Percentiles rank a stretch among this genome's conserved stretches.
Conservation (phyloP, 2,329 filamentous ascomycete species). For the Fonsecaea nubica region DNA sequence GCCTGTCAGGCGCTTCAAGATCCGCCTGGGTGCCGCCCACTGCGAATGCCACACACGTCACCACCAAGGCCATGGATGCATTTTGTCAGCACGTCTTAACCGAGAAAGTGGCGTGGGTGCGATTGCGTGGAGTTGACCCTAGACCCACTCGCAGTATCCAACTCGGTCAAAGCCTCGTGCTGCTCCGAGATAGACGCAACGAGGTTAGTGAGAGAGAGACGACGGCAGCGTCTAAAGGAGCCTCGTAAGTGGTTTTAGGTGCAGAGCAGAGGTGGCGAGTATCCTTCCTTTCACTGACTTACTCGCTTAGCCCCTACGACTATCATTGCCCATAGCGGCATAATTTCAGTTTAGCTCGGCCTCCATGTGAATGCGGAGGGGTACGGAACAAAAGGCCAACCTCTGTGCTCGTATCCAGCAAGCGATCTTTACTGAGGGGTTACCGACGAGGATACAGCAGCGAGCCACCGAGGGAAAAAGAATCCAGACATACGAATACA, state of each 20-base stretch:
- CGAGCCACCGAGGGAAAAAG: not conserved
- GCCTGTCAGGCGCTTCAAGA: conserved; percentile 6
- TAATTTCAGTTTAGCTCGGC: not conserved
- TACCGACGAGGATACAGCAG: not conserved
- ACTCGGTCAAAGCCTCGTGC: conserved; percentile 1
- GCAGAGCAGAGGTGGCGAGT: not conserved
- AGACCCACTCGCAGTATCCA: not conserved
- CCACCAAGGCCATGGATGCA: conserved; percentile 3
- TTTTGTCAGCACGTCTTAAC: conserved; percentile 21
- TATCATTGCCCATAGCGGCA: conserved; percentile 1
- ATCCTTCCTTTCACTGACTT: not conserved
- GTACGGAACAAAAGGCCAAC: conserved; percentile 8
- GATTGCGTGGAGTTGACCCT: conserved; percentile 19
- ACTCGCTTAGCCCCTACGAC: not conserved
- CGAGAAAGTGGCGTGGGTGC: conserved; percentile 12
- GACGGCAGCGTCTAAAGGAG: conserved; percentile 6
- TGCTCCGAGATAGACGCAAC: conserved; percentile 4
- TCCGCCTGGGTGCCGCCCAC: not conserved
- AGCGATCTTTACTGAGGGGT: not conserved
- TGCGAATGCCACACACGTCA: conserved; percentile 29
- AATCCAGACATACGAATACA: not conserved
- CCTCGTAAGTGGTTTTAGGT: conserved; percentile 7
- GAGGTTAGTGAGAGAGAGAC: not conserved
- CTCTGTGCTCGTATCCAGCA: not conserved
- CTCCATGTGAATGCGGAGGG: not conserved